Evolutionary conservation across 2,329 filamentous ascomycete species (phyloP).

Genomic region (Penicillium sp.): DNA sequence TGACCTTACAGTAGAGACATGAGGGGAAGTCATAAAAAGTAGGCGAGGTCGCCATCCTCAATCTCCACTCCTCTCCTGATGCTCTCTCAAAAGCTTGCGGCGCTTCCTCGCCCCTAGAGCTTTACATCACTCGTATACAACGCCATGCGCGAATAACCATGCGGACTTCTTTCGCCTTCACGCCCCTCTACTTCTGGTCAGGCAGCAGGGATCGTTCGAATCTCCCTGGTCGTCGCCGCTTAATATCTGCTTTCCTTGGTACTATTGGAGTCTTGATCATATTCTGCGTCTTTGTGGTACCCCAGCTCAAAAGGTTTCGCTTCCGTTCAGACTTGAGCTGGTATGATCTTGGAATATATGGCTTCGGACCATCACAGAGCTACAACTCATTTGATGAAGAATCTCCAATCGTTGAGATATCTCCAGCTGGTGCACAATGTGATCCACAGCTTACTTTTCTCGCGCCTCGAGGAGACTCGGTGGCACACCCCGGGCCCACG

Average conservation of each 20-base stretch:
- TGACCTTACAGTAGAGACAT: not conserved
- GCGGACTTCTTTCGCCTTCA: conserved; percentile 20
- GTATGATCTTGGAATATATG: conserved; percentile 38
- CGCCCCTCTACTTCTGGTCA: conserved; percentile 20
- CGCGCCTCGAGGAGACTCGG: conserved; percentile 38
- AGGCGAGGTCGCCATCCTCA: not conserved
- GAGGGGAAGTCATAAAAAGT: not conserved
- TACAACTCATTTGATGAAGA: conserved; percentile 37
- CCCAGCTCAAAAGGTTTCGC: conserved; percentile 25
- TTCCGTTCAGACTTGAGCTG: conserved; percentile 25
- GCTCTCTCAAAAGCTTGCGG: not conserved
- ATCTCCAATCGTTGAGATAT: conserved; percentile 34
- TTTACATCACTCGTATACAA: not conserved
- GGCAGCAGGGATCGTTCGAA: conserved; percentile 7
- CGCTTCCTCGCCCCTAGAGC: not conserved
- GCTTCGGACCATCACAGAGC: conserved; percentile 34
- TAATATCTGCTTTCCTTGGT: conserved; percentile 8
- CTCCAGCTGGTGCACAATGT: conserved; percentile 31
- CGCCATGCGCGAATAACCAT: conserved; percentile 27
- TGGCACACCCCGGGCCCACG: conserved; percentile 44
- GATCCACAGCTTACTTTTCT: conserved; percentile 37
- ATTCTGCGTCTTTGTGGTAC: conserved; percentile 22
- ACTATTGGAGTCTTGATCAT: conserved; percentile 12
- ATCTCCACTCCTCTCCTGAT: not conserved
- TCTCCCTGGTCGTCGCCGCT: conserved; percentile 1